Evolutionary conservation across 305 asterid species (phyloP).

Genomic region (Fraxinus angustifolia): DNA sequence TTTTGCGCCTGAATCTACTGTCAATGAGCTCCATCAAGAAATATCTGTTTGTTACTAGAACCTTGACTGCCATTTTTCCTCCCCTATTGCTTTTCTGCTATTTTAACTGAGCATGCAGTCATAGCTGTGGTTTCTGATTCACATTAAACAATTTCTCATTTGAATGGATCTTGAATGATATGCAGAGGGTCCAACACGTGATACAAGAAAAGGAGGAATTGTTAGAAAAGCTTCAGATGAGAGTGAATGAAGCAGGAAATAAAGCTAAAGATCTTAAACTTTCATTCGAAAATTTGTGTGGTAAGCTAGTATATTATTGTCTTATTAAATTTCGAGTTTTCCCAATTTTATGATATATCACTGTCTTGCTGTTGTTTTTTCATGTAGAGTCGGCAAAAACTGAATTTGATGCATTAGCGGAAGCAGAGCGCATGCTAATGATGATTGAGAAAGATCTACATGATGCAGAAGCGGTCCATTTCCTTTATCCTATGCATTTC

Average conservation of each 20-base stretch:
- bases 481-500: slow-evolving; percentile 20
- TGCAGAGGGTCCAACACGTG: slow-evolving; percentile 60
- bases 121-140: slow-evolving; percentile 22
- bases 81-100: slow-evolving; percentile 9
- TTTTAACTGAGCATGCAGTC: slow-evolving; percentile 10
- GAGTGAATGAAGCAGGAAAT: slow-evolving; percentile 49
- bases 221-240: slow-evolving; percentile 50
- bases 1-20: slow-evolving; percentile 47
- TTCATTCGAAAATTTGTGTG: slow-evolving; percentile 53
- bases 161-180: slow-evolving; percentile 21
- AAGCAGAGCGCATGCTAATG: slow-evolving; percentile 63
- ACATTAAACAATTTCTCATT: neutral
- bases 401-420: slow-evolving; percentile 59
- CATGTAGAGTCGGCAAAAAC: slow-evolving; percentile 62
- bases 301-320: slow-evolving; percentile 42
- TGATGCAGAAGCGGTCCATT: slow-evolving; percentile 52
- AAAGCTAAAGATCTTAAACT: slow-evolving; percentile 45
- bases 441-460: slow-evolving; percentile 45
- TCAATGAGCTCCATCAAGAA: slow-evolving; percentile 69
- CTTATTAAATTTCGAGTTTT: slow-evolving; percentile 17
- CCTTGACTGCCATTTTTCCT: slow-evolving; percentile 9
- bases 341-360: slow-evolving; percentile 20
- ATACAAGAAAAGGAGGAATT: slow-evolving; percentile 43
- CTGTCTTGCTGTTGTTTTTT: slow-evolving; percentile 13
- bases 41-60: slow-evolving; percentile 52